Percentiles rank a stretch among this genome's conserved stretches.
Evolutionary conservation across 2,329 filamentous ascomycete species (phyloP).

Genomic region (Xylaria sp.): DNA sequence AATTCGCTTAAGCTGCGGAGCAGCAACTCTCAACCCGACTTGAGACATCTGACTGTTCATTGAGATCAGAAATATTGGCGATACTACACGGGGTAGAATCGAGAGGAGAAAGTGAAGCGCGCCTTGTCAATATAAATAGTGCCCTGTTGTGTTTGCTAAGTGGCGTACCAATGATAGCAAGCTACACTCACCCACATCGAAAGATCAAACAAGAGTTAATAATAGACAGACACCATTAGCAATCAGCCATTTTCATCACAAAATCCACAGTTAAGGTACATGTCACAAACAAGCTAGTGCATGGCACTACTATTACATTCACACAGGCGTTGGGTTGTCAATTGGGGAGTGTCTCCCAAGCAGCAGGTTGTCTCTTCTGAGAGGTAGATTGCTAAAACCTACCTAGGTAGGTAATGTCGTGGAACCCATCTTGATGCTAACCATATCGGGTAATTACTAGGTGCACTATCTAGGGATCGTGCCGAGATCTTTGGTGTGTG

Average conservation of each 20-base stretch:
- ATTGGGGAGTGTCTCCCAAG: no score
- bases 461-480: no score
- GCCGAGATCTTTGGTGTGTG: no score
- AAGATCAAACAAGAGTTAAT: not conserved
- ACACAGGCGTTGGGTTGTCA: no score
- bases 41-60: not conserved
- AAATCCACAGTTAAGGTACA: not conserved
- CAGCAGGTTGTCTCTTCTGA: no score
- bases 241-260: not conserved
- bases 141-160: not conserved
- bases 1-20: conserved; percentile 21
- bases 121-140: not conserved
- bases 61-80: not conserved
- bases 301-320: not conserved
- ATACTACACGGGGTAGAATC: not conserved
- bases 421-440: no score
- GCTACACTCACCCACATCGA: not conserved
- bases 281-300: not conserved
- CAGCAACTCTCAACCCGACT: conserved; percentile 5
- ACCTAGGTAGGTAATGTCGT: no score
- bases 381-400: no score
- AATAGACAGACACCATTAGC: not conserved
- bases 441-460: no score
- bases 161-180: not conserved
- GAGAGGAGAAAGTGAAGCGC: no score